Evolutionary conservation across 805 yeast species (phyloP).

Genomic region (Metschnikowia dekortorum): DNA sequence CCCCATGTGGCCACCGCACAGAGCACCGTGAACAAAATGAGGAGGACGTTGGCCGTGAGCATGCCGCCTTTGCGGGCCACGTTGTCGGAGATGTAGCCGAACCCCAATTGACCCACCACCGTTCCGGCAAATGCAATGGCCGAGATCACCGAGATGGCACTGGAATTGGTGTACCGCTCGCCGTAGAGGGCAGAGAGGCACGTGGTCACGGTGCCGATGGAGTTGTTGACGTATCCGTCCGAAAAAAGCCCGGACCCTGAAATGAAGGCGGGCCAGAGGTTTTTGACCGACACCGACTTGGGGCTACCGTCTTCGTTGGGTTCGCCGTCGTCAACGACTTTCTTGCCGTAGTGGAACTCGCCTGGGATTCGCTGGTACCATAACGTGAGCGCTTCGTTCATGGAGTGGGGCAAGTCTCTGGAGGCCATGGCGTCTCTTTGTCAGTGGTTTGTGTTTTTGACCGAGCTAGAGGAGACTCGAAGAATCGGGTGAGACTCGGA

Average conservation of each 20-base stretch:
- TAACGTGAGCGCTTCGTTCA: slow-evolving; percentile 10
- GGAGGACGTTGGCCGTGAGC: slow-evolving; percentile 69
- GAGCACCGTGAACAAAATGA: slow-evolving; percentile 73
- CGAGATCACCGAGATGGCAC: slow-evolving; percentile 74
- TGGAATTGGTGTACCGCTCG: slow-evolving; percentile 51
- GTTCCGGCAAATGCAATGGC: slow-evolving; percentile 92
- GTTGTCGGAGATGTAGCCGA: slow-evolving; percentile 79
- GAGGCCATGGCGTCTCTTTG: slow-evolving; percentile 12
- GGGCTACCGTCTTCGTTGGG: slow-evolving; percentile 13
- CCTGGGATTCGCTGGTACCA: slow-evolving; percentile 13
- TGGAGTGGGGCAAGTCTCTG: slow-evolving; percentile 17
- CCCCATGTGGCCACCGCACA: slow-evolving; percentile 74
- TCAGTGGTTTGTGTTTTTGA: no score
- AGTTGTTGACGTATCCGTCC: slow-evolving; percentile 89
- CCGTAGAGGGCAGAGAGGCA: slow-evolving; percentile 68
- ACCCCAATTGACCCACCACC: slow-evolving; percentile 76
- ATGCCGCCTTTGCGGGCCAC: slow-evolving; percentile 79
- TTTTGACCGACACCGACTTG: slow-evolving; percentile 19
- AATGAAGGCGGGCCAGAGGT: slow-evolving; percentile 27
- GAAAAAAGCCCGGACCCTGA: slow-evolving; percentile 93
- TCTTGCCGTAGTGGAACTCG: slow-evolving; percentile 9
- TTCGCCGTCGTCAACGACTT: slow-evolving; percentile 8
- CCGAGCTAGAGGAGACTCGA: no score
- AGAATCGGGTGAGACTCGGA: no score
- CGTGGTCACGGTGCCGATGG: slow-evolving; percentile 72